Percentiles rank a stretch among this genome's conserved stretches.
Conservation (phyloP, 176 grass and related monocot genomes). For the Paspalum vaginatum region DNA sequence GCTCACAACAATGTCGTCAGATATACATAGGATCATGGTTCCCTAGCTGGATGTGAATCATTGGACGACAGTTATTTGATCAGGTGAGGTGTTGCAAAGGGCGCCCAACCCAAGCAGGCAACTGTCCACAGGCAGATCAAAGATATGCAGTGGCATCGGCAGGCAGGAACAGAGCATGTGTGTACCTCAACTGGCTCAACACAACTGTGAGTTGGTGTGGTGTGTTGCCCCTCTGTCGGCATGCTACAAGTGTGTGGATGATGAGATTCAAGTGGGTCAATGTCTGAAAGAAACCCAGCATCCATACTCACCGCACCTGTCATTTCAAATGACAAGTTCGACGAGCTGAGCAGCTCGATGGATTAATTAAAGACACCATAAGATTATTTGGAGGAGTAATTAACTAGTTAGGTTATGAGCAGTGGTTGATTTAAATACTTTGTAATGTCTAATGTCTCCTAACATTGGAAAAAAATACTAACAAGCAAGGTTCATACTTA, state of each 20-base stretch:
- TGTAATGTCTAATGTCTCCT: too few relatives aligned
- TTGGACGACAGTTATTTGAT: constrained; percentile 32
- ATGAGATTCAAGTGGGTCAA: not conserved
- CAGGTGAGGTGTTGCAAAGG: constrained; percentile 7
- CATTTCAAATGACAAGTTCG: not conserved
- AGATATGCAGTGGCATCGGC: constrained; percentile 30
- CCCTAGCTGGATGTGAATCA: constrained; percentile 10
- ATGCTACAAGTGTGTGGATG: not conserved
- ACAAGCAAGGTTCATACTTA: not conserved
- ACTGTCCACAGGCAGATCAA: constrained; percentile 4
- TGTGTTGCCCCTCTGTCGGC: not conserved
- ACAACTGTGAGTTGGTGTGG: not conserved
- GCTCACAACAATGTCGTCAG: not conserved
- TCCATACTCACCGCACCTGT: not conserved
- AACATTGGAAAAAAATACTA: not conserved
- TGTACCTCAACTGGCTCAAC: not conserved
- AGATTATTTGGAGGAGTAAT: too few relatives aligned
- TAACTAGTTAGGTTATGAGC: not conserved
- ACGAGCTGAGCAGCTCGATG: not conserved
- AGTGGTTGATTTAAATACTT: not conserved
- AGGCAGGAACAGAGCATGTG: constrained; percentile 27
- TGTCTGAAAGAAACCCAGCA: too few relatives aligned
- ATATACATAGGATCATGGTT: not conserved
- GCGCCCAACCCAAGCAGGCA: not conserved
- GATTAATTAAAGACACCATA: not conserved